Percentiles rank a stretch among this genome's conserved stretches.
Evolutionary conservation across 192 early-diverging fungal genomes (phyloP).

Genomic region (Rhizophagus clarus): DNA sequence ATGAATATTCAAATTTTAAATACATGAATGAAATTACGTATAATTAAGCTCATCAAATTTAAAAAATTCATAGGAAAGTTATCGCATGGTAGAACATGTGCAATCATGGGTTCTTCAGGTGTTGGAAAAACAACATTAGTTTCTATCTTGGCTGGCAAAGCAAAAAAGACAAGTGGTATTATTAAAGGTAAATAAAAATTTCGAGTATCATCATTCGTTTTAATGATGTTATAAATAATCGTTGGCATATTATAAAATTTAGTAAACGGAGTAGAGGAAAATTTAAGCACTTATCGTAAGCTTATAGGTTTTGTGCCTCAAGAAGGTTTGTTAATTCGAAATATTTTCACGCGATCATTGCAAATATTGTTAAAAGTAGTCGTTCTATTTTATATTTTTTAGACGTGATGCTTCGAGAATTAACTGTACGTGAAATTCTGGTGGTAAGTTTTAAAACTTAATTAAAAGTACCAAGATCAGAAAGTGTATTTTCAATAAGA

Average conservation of each 20-base stretch:
- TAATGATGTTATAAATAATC: not conserved
- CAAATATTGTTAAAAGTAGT: not conserved
- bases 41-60: no score
- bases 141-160: constrained; percentile 65
- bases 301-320: constrained; percentile 76
- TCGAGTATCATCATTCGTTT: not conserved
- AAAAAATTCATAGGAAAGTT: constrained; percentile 28
- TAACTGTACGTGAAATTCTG: constrained; percentile 67
- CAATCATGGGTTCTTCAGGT: constrained; percentile 62
- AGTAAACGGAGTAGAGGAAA: constrained; percentile 60
- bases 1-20: no score
- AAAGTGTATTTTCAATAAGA: no score
- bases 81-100: constrained; percentile 55
- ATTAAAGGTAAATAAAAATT: constrained; percentile 35
- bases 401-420: constrained; percentile 61
- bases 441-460: constrained; percentile 25
- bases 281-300: constrained; percentile 63
- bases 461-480: no score
- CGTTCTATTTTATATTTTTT: not conserved
- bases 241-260: not conserved
- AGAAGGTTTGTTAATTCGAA: constrained; percentile 37
- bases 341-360: not conserved
- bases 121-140: constrained; percentile 66
- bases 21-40: no score
- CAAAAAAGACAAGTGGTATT: constrained; percentile 50